These are phyloP conservation scores for Ormosia emarginata DNA, from an alignment of 306 rosid species.

Conservation along the genomic window DNA sequence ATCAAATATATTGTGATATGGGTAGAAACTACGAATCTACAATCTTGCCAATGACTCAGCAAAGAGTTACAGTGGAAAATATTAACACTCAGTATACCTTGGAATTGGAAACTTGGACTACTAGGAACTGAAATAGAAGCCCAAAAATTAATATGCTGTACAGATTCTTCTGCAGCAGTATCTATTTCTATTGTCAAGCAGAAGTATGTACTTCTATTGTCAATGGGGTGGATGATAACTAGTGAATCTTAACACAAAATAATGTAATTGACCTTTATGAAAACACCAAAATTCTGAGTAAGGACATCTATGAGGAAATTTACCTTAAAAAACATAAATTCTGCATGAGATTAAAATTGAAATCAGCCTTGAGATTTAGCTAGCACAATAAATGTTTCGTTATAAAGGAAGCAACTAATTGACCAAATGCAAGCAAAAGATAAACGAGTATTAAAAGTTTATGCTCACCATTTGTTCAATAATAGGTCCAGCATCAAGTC, in stretches of 20 bases:
- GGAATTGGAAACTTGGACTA: neutral
- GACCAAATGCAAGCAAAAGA: neutral
- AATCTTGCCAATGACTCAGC: neutral
- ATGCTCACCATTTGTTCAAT: constrained; percentile 73
- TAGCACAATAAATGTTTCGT: neutral
- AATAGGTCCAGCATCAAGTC: constrained; percentile 69
- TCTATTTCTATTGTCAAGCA: neutral
- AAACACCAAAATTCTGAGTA: neutral
- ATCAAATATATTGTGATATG: neutral
- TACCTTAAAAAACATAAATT: neutral
- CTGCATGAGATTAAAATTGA: neutral
- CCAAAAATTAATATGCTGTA: neutral
- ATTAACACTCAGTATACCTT: neutral
- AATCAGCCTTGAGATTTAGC: neutral
- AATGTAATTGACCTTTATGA: neutral
- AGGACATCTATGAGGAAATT: neutral
- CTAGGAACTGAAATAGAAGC: neutral
- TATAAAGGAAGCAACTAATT: neutral
- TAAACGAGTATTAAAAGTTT: neutral
- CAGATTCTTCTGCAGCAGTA: neutral
- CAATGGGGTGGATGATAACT: neutral
- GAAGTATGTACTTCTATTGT: too few species aligned
- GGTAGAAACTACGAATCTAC: neutral
- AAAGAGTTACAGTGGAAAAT: neutral
- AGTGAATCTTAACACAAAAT: neutral